Evolutionary conservation across 768 basidiomycete species (phyloP), one percentile per base, ranked within the genome.

Genomic region (Mycena albidolilacea): DNA sequence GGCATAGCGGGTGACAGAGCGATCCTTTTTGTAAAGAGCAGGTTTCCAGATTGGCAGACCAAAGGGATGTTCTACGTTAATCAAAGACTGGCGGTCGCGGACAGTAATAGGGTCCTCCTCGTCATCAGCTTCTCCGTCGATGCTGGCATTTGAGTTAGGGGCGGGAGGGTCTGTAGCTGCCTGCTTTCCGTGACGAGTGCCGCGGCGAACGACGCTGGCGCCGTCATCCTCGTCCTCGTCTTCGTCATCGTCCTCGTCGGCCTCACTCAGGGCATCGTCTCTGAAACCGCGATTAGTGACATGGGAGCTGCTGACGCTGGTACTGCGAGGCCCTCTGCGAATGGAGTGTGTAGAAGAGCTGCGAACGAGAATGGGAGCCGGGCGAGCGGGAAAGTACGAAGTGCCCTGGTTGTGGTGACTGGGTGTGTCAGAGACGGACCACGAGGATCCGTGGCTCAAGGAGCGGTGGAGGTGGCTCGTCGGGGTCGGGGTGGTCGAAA

Each of bases 31-130:
- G 91, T 99, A 99, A 70, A 99, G 83, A 0, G 98, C 98, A 23
- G 98, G 98, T 82, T 99, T 99, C 98, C 98, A 99, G 80, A 99
- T 98, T 48, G 96, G 97, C 71, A 99, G 87, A 86, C 98, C 98
- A 82, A 99, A 99, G 15, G 98, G 98, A 82, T 99, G 98, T 80
- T 97, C 95, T 79, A 98, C 97, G 84, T 99, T 99, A 80, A 99
- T 98, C 77, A 98, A 93, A 54, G 97, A 98, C 82, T 99, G 98
- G 39, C 98, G 90, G 77, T 98, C 97, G 83, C 93, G 95, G 76
- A 99, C 84, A 0, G 97, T 99, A 74, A 97, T 93, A 5, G 92
- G 95, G 77, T 97, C 96, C 39, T 92, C 92, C n/a, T 92, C 93
- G 48, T 78, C 79, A 54, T 74, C 75, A 10, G 75, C 78, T 0